Conservation (phyloP, 495 filamentous ascomycete species). For the Aspergillus hancockii region DNA sequence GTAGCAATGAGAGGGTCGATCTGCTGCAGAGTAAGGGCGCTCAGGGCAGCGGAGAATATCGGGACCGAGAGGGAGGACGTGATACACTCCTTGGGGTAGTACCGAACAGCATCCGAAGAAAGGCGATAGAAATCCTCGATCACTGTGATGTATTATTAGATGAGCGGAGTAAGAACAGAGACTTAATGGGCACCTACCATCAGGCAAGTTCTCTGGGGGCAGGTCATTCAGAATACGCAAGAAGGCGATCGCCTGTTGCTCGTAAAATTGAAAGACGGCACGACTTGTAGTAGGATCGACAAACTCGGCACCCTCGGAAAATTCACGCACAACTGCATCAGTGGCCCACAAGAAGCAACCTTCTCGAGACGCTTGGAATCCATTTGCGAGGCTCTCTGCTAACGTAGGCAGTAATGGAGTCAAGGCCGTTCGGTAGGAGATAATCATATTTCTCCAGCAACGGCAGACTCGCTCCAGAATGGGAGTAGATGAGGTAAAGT, state of each 20-base stretch:
- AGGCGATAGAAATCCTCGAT: constrained; percentile 99
- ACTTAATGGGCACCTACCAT: constrained; percentile 51
- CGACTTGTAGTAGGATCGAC: constrained; percentile 83
- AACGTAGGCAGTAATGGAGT: constrained; percentile 79
- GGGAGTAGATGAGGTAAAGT: constrained; percentile 78
- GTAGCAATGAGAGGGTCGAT: constrained; percentile 86
- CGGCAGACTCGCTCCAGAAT: constrained; percentile 92
- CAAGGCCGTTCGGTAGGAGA: constrained; percentile 90
- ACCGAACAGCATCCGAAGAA: constrained; percentile 84
- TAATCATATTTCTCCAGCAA: constrained; percentile 94
- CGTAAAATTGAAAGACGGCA: constrained; percentile 90
- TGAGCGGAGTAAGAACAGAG: neutral
- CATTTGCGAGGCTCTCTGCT: constrained; percentile 80
- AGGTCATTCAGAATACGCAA: constrained; percentile 85
- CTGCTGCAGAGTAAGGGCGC: constrained; percentile 83
- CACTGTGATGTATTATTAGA: constrained; percentile 50
- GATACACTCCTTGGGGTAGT: constrained; percentile 82
- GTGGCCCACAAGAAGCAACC: constrained; percentile 98
- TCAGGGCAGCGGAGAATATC: constrained; percentile 83
- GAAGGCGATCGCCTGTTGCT: constrained; percentile 85
- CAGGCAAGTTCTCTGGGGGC: constrained; percentile 82
- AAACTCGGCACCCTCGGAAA: constrained; percentile 81
- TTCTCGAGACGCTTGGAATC: constrained; percentile 83
- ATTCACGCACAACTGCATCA: constrained; percentile 91
- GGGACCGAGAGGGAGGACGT: constrained; percentile 72